Percentiles rank a stretch among this genome's conserved stretches.
phyloP scores from a whole-genome alignment of 371 early-diverging fungal species.

The Chytridium lagenaria region DNA sequence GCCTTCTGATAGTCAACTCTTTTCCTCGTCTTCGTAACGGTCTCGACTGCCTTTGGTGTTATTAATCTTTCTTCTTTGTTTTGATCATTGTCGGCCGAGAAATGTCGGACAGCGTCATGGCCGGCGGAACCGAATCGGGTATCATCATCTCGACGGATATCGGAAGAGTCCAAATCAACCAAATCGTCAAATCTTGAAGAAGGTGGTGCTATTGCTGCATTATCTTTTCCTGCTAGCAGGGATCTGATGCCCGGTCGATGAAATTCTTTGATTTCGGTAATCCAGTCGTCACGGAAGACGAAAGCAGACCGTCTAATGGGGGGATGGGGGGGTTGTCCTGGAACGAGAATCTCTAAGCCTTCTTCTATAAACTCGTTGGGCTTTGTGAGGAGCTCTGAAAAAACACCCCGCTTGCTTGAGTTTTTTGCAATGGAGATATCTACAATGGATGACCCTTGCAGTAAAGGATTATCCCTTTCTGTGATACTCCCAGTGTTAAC shows the following conservation, averaged over 20 bases:
- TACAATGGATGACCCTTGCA: conserved; percentile 24
- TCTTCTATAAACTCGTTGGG: conserved; percentile 30
- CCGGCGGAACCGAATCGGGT: conserved; percentile 10
- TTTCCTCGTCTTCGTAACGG: neutral
- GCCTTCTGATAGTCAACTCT: conserved; percentile 46
- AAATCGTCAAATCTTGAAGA: neutral
- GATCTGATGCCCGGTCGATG: conserved; percentile 17
- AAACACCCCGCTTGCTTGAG: conserved; percentile 27
- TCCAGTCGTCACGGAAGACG: conserved; percentile 12
- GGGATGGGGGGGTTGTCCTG: conserved; percentile 27
- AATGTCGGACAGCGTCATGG: neutral
- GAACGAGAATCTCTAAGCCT: conserved; percentile 21
- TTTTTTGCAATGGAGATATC: conserved; percentile 31
- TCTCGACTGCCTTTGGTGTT: neutral
- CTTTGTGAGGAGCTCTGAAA: conserved; percentile 34
- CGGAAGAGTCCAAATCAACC: neutral
- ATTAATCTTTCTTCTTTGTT: neutral
- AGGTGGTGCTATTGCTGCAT: neutral
- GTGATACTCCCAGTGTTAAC: conserved; percentile 28
- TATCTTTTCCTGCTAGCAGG: neutral
- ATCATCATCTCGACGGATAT: neutral
- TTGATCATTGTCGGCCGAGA: neutral
- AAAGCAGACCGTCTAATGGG: conserved; percentile 30
- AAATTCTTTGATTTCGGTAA: conserved; percentile 25
- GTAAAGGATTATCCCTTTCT: conserved; percentile 34